phyloP scores from a whole-genome alignment of 352 stramenopile genomes.

The Phytophthora constricta region DNA sequence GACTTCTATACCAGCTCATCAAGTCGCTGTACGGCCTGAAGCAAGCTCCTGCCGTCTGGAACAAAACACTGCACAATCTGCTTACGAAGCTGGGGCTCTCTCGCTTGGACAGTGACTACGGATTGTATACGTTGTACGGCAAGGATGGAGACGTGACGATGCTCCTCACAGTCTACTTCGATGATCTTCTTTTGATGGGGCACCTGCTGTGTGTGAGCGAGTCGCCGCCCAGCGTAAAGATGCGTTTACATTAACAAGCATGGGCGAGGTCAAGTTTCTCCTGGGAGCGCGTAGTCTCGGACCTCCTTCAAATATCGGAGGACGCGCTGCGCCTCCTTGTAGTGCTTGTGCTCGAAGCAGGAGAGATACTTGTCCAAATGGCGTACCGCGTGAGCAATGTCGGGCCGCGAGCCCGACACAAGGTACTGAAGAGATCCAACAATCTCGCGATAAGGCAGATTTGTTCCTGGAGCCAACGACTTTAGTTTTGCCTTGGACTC shows the following conservation, averaged over 20 bases:
- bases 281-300: too few relatives aligned
- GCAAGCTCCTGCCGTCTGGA: constrained; percentile 10
- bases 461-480: too few relatives aligned
- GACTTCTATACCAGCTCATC: neutral
- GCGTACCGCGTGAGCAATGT: too few relatives aligned
- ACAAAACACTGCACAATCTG: constrained; percentile 8
- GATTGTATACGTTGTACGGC: constrained; percentile 11
- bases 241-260: constrained; percentile 24
- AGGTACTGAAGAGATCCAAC: too few relatives aligned
- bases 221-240: constrained; percentile 9
- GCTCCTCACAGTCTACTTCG: constrained; percentile 18
- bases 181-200: constrained; percentile 15
- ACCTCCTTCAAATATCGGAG: too few relatives aligned
- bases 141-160: neutral
- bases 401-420: too few relatives aligned
- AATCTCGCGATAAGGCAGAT: too few relatives aligned
- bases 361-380: too few relatives aligned
- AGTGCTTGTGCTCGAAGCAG: too few relatives aligned
- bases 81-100: constrained; percentile 6
- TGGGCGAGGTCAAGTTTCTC: constrained; percentile 24
- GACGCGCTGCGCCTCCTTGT: too few relatives aligned
- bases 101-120: constrained; percentile 11
- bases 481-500: too few relatives aligned
- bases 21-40: neutral
- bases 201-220: too few relatives aligned